Evolutionary conservation across 2,329 filamentous ascomycete genomes (phyloP).

Genomic region (Plectosphaerella plurivora): DNA sequence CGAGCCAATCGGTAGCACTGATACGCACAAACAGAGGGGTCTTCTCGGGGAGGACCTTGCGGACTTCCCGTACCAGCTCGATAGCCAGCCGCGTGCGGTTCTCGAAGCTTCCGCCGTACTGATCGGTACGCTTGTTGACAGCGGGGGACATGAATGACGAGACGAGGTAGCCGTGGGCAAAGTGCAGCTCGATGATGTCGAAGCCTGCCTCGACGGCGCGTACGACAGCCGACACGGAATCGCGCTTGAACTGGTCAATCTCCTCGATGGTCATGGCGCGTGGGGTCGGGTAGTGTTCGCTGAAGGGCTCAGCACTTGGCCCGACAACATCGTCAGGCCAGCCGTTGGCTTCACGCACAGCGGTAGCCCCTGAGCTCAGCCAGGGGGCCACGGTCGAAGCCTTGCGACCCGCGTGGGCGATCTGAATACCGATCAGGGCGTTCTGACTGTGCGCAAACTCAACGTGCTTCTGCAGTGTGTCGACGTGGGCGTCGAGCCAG

Average conservation of each 20-base stretch:
- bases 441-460: conserved; percentile 54
- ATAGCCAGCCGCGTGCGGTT: conserved; percentile 66
- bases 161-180: conserved; percentile 74
- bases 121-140: conserved; percentile 64
- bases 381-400: conserved; percentile 54
- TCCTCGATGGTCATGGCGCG: conserved; percentile 62
- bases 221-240: conserved; percentile 50
- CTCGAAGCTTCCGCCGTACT: conserved; percentile 66
- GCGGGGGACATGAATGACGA: conserved; percentile 65
- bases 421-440: conserved; percentile 67
- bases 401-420: conserved; percentile 70
- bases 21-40: conserved; percentile 73
- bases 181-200: conserved; percentile 69
- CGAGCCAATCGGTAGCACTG: conserved; percentile 73
- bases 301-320: conserved; percentile 47
- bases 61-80: conserved; percentile 60
- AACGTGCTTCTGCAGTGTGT: conserved; percentile 47
- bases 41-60: conserved; percentile 56
- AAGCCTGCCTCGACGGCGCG: conserved; percentile 61
- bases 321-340: conserved; percentile 49
- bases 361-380: conserved; percentile 54
- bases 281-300: conserved; percentile 53
- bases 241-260: conserved; percentile 59
- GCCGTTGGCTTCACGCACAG: conserved; percentile 42
- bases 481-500: conserved; percentile 67